Conservation (phyloP, 441 rosid species). For the Erodium trifolium region DNA sequence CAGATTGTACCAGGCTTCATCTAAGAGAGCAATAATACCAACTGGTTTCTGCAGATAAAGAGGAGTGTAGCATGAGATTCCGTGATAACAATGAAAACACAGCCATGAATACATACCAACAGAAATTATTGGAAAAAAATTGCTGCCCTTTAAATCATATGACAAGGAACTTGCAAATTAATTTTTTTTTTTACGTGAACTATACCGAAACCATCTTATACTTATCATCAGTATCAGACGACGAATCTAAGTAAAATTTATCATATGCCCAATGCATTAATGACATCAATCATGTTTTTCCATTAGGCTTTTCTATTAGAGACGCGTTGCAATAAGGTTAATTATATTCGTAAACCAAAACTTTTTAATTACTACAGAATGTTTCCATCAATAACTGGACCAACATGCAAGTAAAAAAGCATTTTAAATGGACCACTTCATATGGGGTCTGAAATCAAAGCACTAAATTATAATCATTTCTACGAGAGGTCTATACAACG, state of each 20-base stretch:
- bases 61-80: background rate
- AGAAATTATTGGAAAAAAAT: background rate
- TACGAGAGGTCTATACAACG: background rate
- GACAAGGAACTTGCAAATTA: background rate
- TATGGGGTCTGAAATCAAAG: no score
- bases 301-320: background rate
- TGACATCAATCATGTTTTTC: background rate
- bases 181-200: background rate
- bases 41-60: slow-evolving; percentile 84
- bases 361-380: background rate
- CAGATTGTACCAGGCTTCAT: slow-evolving; percentile 84
- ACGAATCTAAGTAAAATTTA: background rate
- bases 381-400: background rate
- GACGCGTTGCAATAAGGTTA: background rate
- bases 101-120: background rate
- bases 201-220: background rate
- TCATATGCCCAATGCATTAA: background rate
- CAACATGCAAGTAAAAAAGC: background rate
- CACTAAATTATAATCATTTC: no score
- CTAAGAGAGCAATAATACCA: slow-evolving; percentile 96
- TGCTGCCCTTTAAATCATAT: background rate
- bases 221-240: background rate
- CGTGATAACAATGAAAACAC: slow-evolving; percentile 9
- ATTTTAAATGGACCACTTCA: background rate
- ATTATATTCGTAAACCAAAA: background rate